A percentile compares a stretch with the other conserved stretches of the same genome.
phyloP scores from a whole-genome alignment of 2,329 filamentous ascomycete species.

The Trichoderma semiorbis region DNA sequence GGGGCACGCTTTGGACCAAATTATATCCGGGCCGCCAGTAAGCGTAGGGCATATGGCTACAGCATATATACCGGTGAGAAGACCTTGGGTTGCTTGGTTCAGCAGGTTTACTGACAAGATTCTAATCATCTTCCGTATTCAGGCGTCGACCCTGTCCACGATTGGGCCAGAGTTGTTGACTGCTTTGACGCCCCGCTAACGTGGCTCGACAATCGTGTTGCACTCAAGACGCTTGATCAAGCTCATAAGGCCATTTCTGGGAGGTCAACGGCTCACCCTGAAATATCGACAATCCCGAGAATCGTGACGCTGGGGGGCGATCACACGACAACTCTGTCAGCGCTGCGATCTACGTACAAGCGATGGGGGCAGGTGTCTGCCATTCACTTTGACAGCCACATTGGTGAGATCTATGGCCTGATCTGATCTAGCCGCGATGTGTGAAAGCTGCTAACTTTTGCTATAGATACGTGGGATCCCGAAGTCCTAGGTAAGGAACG shows the following conservation, averaged over 20 bases:
- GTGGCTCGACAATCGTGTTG: constrained; percentile 24
- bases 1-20: constrained; percentile 71
- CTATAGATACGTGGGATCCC: constrained; percentile 25
- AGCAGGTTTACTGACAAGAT: too few species aligned
- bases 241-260: constrained; percentile 22
- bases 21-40: constrained; percentile 74
- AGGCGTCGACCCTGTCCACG: constrained; percentile 22
- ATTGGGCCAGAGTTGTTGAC: constrained; percentile 73
- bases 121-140: background rate
- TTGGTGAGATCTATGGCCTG: constrained; percentile 16
- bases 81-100: fast-evolving
- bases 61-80: constrained; percentile 23
- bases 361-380: constrained; percentile 62
- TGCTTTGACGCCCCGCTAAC: constrained; percentile 60
- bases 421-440: background rate
- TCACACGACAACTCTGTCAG: constrained; percentile 64
- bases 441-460: background rate
- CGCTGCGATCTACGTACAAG: constrained; percentile 59
- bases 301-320: constrained; percentile 68
- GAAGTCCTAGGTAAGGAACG: constrained; percentile 19
- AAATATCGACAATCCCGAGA: constrained; percentile 19
- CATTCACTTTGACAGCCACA: constrained; percentile 66
- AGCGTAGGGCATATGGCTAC: constrained; percentile 46
- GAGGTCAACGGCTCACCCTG: constrained; percentile 17
- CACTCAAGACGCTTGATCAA: constrained; percentile 24